Conservation (phyloP, 163 green algal species). For the Scenedesmus sp. region DNA sequence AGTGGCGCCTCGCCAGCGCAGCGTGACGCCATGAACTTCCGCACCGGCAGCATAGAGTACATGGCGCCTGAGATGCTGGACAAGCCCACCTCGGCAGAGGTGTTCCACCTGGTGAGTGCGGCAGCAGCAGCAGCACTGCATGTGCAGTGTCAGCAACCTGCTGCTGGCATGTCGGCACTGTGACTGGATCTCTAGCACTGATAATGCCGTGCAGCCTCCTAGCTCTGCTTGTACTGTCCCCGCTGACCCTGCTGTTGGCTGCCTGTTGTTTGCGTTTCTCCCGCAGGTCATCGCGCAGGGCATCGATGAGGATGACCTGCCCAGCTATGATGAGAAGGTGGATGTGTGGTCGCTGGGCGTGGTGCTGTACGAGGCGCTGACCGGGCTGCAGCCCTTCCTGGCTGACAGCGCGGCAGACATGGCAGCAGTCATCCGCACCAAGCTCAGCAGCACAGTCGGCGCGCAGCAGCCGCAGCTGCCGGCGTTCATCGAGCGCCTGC, state of each 20-base stretch:
- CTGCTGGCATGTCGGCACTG: background rate
- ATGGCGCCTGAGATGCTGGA: conserved; percentile 60
- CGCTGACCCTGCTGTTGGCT: background rate
- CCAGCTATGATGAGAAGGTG: conserved; percentile 68
- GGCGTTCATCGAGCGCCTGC: conserved; percentile 59
- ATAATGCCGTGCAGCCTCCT: too few species aligned
- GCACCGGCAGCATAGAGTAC: conserved; percentile 60
- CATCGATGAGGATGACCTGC: conserved; percentile 64
- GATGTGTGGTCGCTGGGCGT: conserved; percentile 83
- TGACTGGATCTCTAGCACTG: too few species aligned
- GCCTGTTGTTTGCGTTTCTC: background rate
- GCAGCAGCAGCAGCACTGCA: background rate
- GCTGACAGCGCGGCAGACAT: conserved; percentile 62
- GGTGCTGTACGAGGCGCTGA: conserved; percentile 74
- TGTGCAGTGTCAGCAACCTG: too few species aligned
- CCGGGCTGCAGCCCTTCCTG: conserved; percentile 69
- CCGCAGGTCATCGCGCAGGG: conserved; percentile 44
- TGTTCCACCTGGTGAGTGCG: conserved; percentile 52
- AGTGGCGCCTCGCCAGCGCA: background rate
- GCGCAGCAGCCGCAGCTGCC: conserved; percentile 13
- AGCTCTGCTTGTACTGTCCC: too few species aligned
- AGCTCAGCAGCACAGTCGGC: conserved; percentile 7
- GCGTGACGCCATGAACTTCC: conserved; percentile 44
- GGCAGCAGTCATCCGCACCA: conserved; percentile 37
- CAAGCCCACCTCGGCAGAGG: conserved; percentile 57